A percentile compares a stretch with the other conserved stretches of the same genome.
These are phyloP conservation scores for Colletotrichum ledebouriae DNA, from an alignment of 2,329 filamentous ascomycete genomes.

Conservation along the genomic window DNA sequence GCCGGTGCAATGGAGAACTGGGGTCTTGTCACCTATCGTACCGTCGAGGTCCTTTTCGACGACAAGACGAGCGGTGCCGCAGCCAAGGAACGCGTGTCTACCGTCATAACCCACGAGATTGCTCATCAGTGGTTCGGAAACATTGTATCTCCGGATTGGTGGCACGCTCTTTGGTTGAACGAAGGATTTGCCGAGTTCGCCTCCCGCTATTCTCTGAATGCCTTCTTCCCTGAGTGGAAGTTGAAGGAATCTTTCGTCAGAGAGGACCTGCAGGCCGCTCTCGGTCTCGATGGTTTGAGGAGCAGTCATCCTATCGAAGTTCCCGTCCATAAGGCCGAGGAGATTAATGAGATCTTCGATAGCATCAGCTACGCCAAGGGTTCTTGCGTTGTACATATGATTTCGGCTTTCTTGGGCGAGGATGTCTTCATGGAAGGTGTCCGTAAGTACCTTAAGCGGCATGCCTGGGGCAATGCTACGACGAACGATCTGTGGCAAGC, in stretches of 20 bases:
- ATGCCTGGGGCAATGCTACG: slow-evolving; percentile 95
- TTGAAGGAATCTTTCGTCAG: slow-evolving; percentile 97
- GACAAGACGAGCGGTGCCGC: slow-evolving; percentile 91
- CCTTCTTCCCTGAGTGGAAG: slow-evolving; percentile 98
- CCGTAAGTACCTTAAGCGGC: slow-evolving; percentile 91
- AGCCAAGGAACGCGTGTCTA: slow-evolving; percentile 92
- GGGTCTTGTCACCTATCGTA: slow-evolving; percentile 94
- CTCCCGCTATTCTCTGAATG: slow-evolving; percentile 82
- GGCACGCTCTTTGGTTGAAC: slow-evolving; percentile 97
- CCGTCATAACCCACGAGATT: slow-evolving; percentile 96
- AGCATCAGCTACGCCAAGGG: slow-evolving; percentile 98
- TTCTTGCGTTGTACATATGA: slow-evolving; percentile 96
- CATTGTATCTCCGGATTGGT: slow-evolving; percentile 98
- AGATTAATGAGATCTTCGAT: slow-evolving; percentile 99
- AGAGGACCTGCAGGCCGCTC: slow-evolving; percentile 88
- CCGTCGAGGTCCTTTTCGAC: slow-evolving; percentile 90
- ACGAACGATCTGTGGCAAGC: slow-evolving; percentile 93
- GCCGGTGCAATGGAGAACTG: slow-evolving; percentile 95
- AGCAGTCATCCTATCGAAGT: slow-evolving; percentile 98
- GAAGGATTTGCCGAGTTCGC: slow-evolving; percentile 80
- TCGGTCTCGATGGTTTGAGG: slow-evolving; percentile 88
- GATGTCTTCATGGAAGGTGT: slow-evolving; percentile 94
- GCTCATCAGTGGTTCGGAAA: slow-evolving; percentile 99
- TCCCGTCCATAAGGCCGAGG: slow-evolving; percentile 92
- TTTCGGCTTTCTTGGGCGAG: slow-evolving; percentile 94